Base-by-base conservation (phyloP, 176 grass and related monocot species). In the Tillandsia leiboldiana region DNA sequence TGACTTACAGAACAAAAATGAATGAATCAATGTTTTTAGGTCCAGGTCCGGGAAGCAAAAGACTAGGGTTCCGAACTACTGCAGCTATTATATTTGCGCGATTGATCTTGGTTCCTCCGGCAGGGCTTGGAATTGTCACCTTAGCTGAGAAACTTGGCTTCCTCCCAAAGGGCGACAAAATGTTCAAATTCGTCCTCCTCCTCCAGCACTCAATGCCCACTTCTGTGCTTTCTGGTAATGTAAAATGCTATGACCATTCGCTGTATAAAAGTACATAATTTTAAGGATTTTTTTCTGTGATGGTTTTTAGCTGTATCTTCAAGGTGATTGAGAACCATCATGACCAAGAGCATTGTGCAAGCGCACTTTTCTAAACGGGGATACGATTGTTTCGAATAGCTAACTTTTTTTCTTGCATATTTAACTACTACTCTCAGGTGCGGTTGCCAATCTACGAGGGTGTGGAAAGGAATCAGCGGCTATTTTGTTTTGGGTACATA, bases 151-250 rank as follows among this genome's bases (percentile, higher is more conserved):
- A 84, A 62, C 90, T 99, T 27, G 84, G 87, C 70, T 90, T 99
- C 67, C 83, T 94, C 51, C 95, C 95, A 11, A 76, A 77, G 72
- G 95, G 66, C 13, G 95, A 99, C 75, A 99, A 90, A 73, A 99
- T 99, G 95, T 93, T 99, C 75, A 99, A 94, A 84, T 99, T 99
- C 80, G 84, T 99, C 63, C 72, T 99, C 14, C 79, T 99, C 57
- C 84, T 99, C 33, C 95, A 99, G 66, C 87, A 99, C 80, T 78
- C 95, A 22, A 99, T 99, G 95, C 95, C 95, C 69, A 99, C 95
- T 70, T 99, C 95, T 15, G 95, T 99, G 66, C 47, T 99, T 73
- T 99, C 95, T 81, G 95, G 95, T 99, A 94, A 17, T 50, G 29
- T 73, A 13, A 51, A 26, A 51, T 23, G 51, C n/a, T 27, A 49